A percentile compares a stretch with the other conserved stretches of the same genome.
These are phyloP conservation scores for Tritrichomonas musculus DNA, from an alignment of 208 protist genomes.

Conservation along the genomic window DNA sequence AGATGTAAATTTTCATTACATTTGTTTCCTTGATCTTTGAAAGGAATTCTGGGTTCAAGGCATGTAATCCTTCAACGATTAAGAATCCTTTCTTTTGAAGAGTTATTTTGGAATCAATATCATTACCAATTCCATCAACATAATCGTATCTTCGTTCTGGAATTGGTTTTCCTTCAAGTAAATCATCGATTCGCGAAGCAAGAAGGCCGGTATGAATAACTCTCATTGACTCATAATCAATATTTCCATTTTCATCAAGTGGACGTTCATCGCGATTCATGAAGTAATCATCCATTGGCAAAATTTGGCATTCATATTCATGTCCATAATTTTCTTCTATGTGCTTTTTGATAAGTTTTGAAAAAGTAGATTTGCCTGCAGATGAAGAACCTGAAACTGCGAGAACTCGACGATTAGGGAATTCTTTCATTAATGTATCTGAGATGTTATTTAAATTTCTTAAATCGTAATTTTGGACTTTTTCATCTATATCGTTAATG, in stretches of 20 bases:
- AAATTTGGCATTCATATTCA: not conserved
- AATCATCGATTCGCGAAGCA: not conserved
- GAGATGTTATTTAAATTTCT: not conserved
- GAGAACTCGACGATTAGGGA: not conserved
- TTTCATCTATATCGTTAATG: not conserved
- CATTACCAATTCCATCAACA: not conserved
- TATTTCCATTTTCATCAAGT: not conserved
- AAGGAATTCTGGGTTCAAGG: not conserved
- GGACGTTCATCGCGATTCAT: not conserved
- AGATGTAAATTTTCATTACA: not conserved
- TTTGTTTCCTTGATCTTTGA: not conserved
- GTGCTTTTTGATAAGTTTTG: not conserved
- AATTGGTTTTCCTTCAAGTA: not conserved
- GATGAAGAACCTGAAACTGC: constrained; percentile 14
- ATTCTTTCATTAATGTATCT: not conserved
- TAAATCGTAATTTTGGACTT: not conserved
- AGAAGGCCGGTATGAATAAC: not conserved
- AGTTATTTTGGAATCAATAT: not conserved
- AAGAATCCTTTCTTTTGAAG: not conserved
- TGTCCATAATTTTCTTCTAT: not conserved
- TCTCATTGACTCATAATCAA: not conserved
- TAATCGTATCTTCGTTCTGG: not conserved
- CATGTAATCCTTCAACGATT: constrained; percentile 18
- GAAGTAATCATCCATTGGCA: constrained; percentile 24
- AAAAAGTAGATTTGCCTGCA: not conserved